phyloP scores from a whole-genome alignment of 2,329 filamentous ascomycete genomes.

The Aciculosporium take region DNA sequence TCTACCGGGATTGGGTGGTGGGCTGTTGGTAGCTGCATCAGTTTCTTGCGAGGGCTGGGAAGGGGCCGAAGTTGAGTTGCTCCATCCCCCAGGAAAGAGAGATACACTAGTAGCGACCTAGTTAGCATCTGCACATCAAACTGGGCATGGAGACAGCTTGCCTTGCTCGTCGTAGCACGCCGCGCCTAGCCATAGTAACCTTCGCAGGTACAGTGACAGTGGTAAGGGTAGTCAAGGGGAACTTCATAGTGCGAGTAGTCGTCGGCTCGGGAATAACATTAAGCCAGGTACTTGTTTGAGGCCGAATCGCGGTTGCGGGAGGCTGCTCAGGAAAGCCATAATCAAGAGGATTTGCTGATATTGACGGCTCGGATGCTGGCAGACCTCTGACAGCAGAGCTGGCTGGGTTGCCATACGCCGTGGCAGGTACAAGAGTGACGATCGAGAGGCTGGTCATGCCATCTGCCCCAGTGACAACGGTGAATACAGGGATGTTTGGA shows the following conservation, averaged over 20 bases:
- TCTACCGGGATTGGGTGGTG: neutral
- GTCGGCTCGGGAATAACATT: constrained; percentile 24
- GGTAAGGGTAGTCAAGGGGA: constrained; percentile 23
- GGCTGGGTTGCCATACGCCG: constrained; percentile 8
- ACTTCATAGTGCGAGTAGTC: constrained; percentile 26
- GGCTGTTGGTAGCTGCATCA: neutral
- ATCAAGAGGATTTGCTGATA: constrained; percentile 7
- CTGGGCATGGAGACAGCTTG: constrained; percentile 11
- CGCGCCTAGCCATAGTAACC: constrained; percentile 9
- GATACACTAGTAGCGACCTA: constrained; percentile 9
- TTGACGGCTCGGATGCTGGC: constrained; percentile 7
- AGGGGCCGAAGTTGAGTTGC: constrained; percentile 16
- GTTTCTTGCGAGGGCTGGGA: neutral
- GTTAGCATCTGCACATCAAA: neutral
- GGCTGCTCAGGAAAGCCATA: constrained; percentile 12
- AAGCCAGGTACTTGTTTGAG: constrained; percentile 23
- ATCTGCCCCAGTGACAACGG: constrained; percentile 12
- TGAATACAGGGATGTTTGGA: constrained; percentile 13
- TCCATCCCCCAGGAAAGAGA: constrained; percentile 11
- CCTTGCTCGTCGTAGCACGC: constrained; percentile 17
- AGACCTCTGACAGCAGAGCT: constrained; percentile 7
- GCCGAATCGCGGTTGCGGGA: constrained; percentile 9
- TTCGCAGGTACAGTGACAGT: constrained; percentile 17
- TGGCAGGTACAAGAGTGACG: constrained; percentile 8
- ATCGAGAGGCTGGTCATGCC: constrained; percentile 11